These are phyloP conservation scores for Jacaranda mimosifolia DNA, from an alignment of 257 asterid genomes.

Conservation along the genomic window DNA sequence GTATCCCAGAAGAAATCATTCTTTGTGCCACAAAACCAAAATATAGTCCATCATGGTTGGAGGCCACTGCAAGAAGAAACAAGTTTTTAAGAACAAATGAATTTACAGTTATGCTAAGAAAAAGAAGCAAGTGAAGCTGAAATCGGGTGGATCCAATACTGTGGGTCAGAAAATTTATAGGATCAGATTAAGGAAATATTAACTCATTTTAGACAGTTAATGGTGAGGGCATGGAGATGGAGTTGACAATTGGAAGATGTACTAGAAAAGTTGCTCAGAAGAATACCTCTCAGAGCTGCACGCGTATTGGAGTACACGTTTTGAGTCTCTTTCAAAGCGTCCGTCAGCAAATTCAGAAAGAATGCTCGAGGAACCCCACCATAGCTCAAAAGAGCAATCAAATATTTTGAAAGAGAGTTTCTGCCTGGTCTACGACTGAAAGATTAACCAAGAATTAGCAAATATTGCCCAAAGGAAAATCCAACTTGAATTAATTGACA, in stretches of 20 bases:
- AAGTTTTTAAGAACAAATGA: not conserved
- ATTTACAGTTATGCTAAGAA: slow-evolving; percentile 13
- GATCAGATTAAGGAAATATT: not conserved
- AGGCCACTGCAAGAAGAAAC: slow-evolving; percentile 65
- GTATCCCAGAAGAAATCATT: slow-evolving; percentile 79
- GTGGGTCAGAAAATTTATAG: not conserved
- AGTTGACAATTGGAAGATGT: slow-evolving; percentile 6
- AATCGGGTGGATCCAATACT: not conserved
- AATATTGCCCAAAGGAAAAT: slow-evolving; percentile 29
- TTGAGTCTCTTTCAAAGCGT: slow-evolving; percentile 62
- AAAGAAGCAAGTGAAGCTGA: slow-evolving; percentile 22
- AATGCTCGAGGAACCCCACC: slow-evolving; percentile 74
- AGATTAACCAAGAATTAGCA: slow-evolving; percentile 39
- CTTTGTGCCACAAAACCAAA: slow-evolving; percentile 56
- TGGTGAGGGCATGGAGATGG: not conserved
- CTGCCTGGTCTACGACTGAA: slow-evolving; percentile 73
- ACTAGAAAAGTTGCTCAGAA: not conserved
- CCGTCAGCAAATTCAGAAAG: slow-evolving; percentile 58
- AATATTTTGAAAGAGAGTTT: slow-evolving; percentile 58
- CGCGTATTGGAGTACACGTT: slow-evolving; percentile 54
- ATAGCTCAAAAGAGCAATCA: slow-evolving; percentile 79
- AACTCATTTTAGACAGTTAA: slow-evolving; percentile 8
- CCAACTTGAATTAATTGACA: slow-evolving; percentile 1
- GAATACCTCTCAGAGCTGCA: slow-evolving; percentile 76
- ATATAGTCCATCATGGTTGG: slow-evolving; percentile 56